phyloP scores from a whole-genome alignment of 495 filamentous ascomycete genomes.

The Hypoxylon crocopeplum region DNA sequence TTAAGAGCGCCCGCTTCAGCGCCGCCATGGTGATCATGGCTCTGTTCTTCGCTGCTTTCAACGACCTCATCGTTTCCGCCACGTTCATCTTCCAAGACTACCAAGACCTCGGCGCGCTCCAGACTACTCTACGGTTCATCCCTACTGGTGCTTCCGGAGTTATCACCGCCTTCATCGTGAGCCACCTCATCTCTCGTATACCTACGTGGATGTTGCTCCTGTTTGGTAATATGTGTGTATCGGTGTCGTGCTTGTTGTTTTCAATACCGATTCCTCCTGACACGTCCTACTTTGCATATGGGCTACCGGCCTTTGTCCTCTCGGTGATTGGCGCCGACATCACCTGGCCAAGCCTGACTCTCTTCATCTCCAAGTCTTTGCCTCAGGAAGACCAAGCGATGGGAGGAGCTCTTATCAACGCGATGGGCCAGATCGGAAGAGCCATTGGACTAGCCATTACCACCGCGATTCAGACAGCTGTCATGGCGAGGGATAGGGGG shows the following conservation, averaged over 20 bases:
- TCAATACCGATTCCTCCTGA: constrained; percentile 60
- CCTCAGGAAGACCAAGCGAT: constrained; percentile 67
- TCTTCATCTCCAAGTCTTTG: constrained; percentile 64
- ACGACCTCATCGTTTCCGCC: constrained; percentile 63
- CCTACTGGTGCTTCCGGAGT: constrained; percentile 63
- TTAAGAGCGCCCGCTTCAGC: constrained; percentile 58
- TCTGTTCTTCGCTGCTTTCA: constrained; percentile 66
- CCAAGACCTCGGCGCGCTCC: constrained; percentile 57
- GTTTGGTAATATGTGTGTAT: constrained; percentile 56
- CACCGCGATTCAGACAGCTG: constrained; percentile 62
- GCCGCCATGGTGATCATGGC: constrained; percentile 66
- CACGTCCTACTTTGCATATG: constrained; percentile 66
- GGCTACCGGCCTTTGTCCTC: constrained; percentile 63
- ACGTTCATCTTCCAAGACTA: constrained; percentile 71
- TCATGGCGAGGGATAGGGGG: constrained; percentile 52
- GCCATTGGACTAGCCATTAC: constrained; percentile 64
- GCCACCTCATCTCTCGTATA: constrained; percentile 60
- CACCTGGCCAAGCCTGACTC: constrained; percentile 62
- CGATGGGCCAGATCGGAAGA: constrained; percentile 63
- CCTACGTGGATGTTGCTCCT: constrained; percentile 60
- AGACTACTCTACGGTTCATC: constrained; percentile 67
- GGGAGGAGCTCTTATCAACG: constrained; percentile 66
- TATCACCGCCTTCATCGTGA: constrained; percentile 56
- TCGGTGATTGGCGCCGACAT: constrained; percentile 66
- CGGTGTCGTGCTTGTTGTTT: constrained; percentile 60